Evolutionary conservation across 2,329 filamentous ascomycete species (phyloP).

Genomic region (Colletotrichum sp.): DNA sequence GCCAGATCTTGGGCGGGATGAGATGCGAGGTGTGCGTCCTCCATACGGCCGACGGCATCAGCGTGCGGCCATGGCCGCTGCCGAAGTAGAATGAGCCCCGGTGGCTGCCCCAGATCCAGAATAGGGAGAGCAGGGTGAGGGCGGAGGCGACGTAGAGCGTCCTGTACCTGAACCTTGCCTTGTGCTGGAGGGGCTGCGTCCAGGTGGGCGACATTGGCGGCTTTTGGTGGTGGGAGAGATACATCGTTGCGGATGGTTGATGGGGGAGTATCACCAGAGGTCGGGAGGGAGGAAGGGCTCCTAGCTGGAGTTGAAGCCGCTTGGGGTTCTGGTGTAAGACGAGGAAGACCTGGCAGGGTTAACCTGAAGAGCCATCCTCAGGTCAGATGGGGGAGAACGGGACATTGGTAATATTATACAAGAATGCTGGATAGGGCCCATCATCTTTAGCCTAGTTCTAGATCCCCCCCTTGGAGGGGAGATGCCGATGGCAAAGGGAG

Average conservation of each 20-base stretch:
- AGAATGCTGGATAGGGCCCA: background rate
- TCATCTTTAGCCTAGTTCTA: background rate
- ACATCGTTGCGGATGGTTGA: background rate
- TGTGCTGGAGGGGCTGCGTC: background rate
- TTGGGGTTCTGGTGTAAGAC: background rate
- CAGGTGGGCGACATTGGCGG: background rate
- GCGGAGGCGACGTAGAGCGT: background rate
- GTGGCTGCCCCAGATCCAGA: background rate
- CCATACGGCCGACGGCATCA: background rate
- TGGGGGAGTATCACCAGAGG: background rate
- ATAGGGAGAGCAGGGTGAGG: background rate
- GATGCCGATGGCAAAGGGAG: background rate
- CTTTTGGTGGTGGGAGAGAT: background rate
- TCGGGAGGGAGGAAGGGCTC: background rate
- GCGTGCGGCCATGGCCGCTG: background rate
- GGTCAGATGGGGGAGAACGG: background rate
- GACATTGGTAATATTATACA: background rate
- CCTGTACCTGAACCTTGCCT: background rate
- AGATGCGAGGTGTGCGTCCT: background rate
- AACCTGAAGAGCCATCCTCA: background rate
- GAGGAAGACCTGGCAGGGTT: background rate
- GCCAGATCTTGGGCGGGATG: conserved; percentile 18
- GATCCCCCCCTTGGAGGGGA: background rate
- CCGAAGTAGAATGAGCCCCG: background rate
- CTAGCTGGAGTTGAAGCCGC: background rate